Percentiles rank a stretch among this genome's conserved stretches.
These are phyloP conservation scores for Claviceps fusiformis DNA, from an alignment of 2,329 filamentous ascomycete genomes.

Conservation along the genomic window DNA sequence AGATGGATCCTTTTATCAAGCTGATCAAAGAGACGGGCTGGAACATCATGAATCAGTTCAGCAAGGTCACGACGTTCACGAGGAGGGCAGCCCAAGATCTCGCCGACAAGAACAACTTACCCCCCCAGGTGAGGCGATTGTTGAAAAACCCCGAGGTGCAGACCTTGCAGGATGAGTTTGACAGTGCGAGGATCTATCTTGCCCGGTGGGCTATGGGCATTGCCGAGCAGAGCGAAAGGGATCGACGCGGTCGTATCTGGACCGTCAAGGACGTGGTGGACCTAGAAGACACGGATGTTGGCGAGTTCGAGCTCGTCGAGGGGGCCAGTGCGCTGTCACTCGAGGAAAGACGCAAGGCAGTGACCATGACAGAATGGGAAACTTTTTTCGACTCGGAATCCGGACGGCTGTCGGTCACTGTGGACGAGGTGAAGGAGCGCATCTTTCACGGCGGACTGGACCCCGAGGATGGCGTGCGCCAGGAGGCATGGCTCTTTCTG, in stretches of 20 bases:
- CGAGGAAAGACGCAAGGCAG: constrained; percentile 61
- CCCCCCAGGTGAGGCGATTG: constrained; percentile 72
- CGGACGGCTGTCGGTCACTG: constrained; percentile 64
- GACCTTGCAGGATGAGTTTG: constrained; percentile 91
- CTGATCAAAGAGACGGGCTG: constrained; percentile 89
- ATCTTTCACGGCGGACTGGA: constrained; percentile 91
- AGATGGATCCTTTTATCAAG: constrained; percentile 88
- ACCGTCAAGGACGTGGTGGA: constrained; percentile 85
- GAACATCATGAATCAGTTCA: constrained; percentile 94
- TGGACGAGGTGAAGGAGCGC: constrained; percentile 92
- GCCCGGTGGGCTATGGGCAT: constrained; percentile 98
- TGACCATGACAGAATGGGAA: constrained; percentile 82
- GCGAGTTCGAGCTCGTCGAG: constrained; percentile 89
- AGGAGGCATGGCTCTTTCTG: constrained; percentile 93
- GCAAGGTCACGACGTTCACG: constrained; percentile 94
- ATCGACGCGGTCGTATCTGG: constrained; percentile 78
- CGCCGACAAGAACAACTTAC: constrained; percentile 79
- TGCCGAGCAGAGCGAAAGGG: constrained; percentile 86
- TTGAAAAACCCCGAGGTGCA: constrained; percentile 89
- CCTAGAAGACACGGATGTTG: constrained; percentile 86
- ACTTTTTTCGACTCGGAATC: constrained; percentile 67
- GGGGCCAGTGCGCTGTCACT: constrained; percentile 60
- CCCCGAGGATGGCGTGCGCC: constrained; percentile 78
- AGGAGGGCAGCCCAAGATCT: constrained; percentile 83
- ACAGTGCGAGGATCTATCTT: constrained; percentile 86